Conservation (phyloP, 805 yeast species). For the Yamadazyma kitorensis region DNA sequence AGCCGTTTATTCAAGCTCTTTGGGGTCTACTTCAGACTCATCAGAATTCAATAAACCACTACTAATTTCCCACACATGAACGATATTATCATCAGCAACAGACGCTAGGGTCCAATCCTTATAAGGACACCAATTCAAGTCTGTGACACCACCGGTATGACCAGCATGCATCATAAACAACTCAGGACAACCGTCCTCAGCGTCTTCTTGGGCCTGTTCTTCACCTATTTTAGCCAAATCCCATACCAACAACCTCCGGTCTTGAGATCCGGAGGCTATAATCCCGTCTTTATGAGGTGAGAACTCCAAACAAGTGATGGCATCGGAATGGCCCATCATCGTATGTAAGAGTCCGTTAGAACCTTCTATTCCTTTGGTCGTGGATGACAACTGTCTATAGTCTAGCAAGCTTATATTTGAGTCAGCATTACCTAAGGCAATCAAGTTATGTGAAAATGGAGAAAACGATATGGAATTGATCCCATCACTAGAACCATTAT, state of each 20-base stretch:
- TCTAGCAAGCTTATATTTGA: constrained; percentile 67
- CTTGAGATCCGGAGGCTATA: constrained; percentile 73
- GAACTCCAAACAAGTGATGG: constrained; percentile 73
- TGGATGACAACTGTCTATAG: constrained; percentile 40
- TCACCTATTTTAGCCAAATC: constrained; percentile 76
- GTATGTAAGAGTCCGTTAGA: constrained; percentile 51
- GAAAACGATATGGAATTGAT: constrained; percentile 69
- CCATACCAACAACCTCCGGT: constrained; percentile 78
- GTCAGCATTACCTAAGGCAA: constrained; percentile 71
- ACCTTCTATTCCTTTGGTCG: constrained; percentile 2
- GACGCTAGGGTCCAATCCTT: constrained; percentile 77
- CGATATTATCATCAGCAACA: constrained; percentile 59
- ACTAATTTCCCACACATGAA: constrained; percentile 55
- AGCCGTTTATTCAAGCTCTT: neutral
- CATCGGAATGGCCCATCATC: constrained; percentile 76
- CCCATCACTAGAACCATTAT: constrained; percentile 30
- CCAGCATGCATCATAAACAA: constrained; percentile 91
- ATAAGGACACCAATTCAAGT: constrained; percentile 65
- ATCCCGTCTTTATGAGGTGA: constrained; percentile 76
- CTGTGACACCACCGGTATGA: constrained; percentile 75
- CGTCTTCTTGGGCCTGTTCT: constrained; percentile 82
- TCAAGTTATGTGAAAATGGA: constrained; percentile 52
- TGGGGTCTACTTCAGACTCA: neutral
- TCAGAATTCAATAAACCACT: constrained; percentile 22
- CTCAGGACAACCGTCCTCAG: constrained; percentile 90